These are phyloP conservation scores for Pichia sp. DNA, from an alignment of 1,139 yeast species.

Conservation along the genomic window DNA sequence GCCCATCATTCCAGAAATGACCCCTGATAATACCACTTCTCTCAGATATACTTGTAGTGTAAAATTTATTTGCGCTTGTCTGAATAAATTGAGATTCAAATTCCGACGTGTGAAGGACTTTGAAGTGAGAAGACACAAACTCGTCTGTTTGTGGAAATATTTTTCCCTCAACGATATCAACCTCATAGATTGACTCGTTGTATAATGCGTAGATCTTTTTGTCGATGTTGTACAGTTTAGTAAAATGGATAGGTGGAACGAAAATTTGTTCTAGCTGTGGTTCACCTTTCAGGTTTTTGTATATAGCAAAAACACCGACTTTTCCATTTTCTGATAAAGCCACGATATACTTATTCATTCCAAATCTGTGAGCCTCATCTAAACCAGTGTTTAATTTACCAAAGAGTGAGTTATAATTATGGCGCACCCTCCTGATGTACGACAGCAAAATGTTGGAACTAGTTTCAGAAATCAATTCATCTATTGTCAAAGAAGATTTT, in stretches of 20 bases:
- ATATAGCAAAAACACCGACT: slow-evolving; percentile 43
- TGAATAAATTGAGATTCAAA: slow-evolving; percentile 12
- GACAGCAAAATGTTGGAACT: slow-evolving; percentile 38
- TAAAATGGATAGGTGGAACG: slow-evolving; percentile 26
- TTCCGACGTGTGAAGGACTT: slow-evolving; percentile 1
- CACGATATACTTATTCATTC: slow-evolving; percentile 46
- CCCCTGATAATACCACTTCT: slow-evolving; percentile 20
- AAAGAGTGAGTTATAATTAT: slow-evolving; percentile 34
- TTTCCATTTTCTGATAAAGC: slow-evolving; percentile 42
- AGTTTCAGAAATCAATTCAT: slow-evolving; percentile 39
- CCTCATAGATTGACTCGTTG: slow-evolving; percentile 19
- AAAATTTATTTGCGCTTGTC: slow-evolving; percentile 16
- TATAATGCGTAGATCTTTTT: slow-evolving; percentile 19
- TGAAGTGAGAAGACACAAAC: slow-evolving; percentile 12
- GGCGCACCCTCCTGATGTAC: slow-evolving; percentile 39
- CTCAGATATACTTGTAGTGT: slow-evolving; percentile 13
- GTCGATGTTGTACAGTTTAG: slow-evolving; percentile 20
- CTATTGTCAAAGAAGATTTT: slow-evolving; percentile 34
- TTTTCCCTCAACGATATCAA: slow-evolving; percentile 21
- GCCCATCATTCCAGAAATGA: slow-evolving; percentile 4
- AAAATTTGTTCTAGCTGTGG: slow-evolving; percentile 17
- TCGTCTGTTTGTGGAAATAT: slow-evolving; percentile 9
- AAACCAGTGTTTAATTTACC: slow-evolving; percentile 7
- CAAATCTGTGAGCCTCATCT: slow-evolving; percentile 37
- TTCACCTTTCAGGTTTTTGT: slow-evolving; percentile 13